Percentiles rank a stretch among this genome's conserved stretches.
Conservation (phyloP, 768 basidiomycete species). For the Russula earlei region DNA sequence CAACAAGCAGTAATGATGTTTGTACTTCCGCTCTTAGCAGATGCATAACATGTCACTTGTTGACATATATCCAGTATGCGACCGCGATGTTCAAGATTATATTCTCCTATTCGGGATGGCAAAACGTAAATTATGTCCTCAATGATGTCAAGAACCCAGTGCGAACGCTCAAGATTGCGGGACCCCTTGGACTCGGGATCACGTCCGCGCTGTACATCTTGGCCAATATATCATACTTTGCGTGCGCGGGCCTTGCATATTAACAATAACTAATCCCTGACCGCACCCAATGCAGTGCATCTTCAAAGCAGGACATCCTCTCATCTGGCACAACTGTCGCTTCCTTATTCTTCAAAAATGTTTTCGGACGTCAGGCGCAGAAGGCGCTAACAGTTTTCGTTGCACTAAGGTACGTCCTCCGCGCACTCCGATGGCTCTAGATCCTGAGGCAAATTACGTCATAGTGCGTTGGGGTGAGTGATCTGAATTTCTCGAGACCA, state of each 20-base stretch:
- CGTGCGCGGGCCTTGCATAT: constrained; percentile 24
- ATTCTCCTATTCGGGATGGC: constrained; percentile 42
- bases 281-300: constrained; percentile 25
- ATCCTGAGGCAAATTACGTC: background rate
- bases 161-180: constrained; percentile 52
- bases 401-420: constrained; percentile 38
- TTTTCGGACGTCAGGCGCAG: constrained; percentile 44
- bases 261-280: background rate
- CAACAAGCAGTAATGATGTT: constrained; percentile 41
- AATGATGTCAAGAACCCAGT: constrained; percentile 54
- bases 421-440: no score
- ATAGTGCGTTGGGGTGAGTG: constrained; percentile 31
- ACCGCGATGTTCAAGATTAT: constrained; percentile 53
- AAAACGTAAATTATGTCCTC: constrained; percentile 48
- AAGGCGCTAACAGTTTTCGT: constrained; percentile 47
- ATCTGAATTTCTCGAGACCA: background rate
- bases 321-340: constrained; percentile 46
- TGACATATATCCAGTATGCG: constrained; percentile 35
- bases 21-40: background rate
- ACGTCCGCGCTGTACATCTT: constrained; percentile 46
- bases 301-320: constrained; percentile 41
- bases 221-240: constrained; percentile 51
- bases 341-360: constrained; percentile 49
- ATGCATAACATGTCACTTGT: no score
- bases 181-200: constrained; percentile 48